Evolutionary conservation across 2,329 filamentous ascomycete genomes (phyloP).

Genomic region (Calonectria leucothoes): DNA sequence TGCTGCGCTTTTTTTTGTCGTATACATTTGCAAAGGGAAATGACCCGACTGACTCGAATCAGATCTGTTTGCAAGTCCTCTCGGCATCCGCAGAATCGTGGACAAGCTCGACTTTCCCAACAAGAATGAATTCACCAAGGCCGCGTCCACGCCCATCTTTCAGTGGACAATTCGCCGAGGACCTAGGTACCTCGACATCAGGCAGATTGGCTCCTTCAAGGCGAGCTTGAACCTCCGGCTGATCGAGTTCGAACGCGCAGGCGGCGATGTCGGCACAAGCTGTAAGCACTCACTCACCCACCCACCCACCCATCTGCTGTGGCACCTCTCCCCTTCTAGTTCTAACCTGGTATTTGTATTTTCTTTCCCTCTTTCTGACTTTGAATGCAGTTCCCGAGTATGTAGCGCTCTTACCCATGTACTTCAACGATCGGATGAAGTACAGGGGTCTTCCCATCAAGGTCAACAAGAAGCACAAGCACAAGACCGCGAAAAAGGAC

Average conservation of each 20-base stretch:
- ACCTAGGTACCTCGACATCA: not conserved
- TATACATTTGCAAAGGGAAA: not conserved
- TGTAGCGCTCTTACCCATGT: not conserved
- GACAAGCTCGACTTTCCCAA: not conserved
- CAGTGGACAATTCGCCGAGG: not conserved
- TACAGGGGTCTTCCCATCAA: not conserved
- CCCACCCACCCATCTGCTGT: too few relatives aligned
- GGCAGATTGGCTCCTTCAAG: not conserved
- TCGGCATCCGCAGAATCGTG: not conserved
- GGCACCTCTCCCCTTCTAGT: too few relatives aligned
- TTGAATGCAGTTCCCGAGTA: not conserved
- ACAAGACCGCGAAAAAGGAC: not conserved
- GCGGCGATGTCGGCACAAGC: not conserved
- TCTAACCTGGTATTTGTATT: too few relatives aligned
- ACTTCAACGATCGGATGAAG: not conserved
- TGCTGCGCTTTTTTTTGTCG: not conserved
- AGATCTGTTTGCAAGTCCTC: conserved; percentile 14
- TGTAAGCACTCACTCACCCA: not conserved
- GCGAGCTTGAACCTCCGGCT: not conserved
- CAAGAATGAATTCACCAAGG: not conserved
- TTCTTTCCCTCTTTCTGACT: not conserved
- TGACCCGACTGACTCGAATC: not conserved
- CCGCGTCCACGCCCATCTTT: not conserved
- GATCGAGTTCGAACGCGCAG: not conserved
- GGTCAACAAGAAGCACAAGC: not conserved